These are phyloP conservation scores for Alternaria ethzedia DNA, from an alignment of 2,329 filamentous ascomycete species.

Conservation along the genomic window DNA sequence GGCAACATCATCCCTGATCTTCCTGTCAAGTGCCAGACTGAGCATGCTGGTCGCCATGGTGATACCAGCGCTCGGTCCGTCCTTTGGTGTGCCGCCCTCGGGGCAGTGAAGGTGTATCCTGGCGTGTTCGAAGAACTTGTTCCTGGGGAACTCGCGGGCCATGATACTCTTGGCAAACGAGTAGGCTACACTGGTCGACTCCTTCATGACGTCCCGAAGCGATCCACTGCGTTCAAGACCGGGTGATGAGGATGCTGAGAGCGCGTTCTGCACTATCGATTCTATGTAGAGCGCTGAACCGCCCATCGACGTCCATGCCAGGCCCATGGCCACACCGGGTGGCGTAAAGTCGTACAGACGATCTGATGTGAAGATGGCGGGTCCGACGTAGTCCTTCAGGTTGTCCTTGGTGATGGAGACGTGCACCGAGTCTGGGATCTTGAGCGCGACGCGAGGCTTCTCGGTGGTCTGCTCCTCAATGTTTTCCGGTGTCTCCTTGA, in stretches of 20 bases:
- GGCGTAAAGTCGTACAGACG: constrained; percentile 93
- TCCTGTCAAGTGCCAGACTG: constrained; percentile 78
- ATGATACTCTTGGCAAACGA: constrained; percentile 92
- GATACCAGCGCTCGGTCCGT: constrained; percentile 80
- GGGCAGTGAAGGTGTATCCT: constrained; percentile 95
- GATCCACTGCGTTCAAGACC: constrained; percentile 92
- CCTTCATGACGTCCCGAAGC: constrained; percentile 96
- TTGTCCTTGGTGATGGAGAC: constrained; percentile 87
- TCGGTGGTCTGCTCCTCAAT: constrained; percentile 67
- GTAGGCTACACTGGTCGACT: constrained; percentile 93
- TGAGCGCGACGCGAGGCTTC: constrained; percentile 74
- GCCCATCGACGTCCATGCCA: constrained; percentile 97
- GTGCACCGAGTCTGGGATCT: constrained; percentile 86
- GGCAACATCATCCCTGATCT: constrained; percentile 83
- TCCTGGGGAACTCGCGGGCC: constrained; percentile 83
- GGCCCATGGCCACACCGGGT: constrained; percentile 93
- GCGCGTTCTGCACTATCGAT: constrained; percentile 86
- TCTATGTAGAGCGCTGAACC: constrained; percentile 97
- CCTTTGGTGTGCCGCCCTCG: constrained; percentile 94
- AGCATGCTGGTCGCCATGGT: constrained; percentile 97
- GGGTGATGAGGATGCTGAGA: constrained; percentile 75
- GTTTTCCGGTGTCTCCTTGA: constrained; percentile 66
- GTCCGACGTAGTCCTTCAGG: constrained; percentile 94
- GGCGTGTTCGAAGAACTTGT: constrained; percentile 95
- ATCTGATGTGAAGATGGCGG: constrained; percentile 93